These are phyloP conservation scores for Heritiera fomes DNA, from an alignment of 345 rosid species.

Conservation along the genomic window DNA sequence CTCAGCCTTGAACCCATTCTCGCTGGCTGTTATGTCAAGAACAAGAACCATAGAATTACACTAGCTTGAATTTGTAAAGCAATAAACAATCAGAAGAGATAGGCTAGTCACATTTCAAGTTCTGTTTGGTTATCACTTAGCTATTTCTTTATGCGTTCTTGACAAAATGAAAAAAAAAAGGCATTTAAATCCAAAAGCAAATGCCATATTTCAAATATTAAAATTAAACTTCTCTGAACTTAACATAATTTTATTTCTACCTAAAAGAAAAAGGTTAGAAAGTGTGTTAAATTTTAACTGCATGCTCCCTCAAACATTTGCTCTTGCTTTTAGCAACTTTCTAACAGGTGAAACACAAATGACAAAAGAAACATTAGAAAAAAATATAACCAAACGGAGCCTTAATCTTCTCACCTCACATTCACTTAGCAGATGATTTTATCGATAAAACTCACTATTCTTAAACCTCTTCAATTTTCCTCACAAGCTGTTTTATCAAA, in stretches of 20 bases:
- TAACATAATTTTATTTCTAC: too few relatives aligned
- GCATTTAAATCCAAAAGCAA: too few relatives aligned
- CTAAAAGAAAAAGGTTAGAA: too few relatives aligned
- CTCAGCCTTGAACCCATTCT: constrained; percentile 43
- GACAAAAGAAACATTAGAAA: not conserved
- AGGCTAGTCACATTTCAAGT: too few relatives aligned
- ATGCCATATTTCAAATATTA: too few relatives aligned
- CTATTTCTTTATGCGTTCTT: not conserved
- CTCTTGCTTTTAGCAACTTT: too few relatives aligned
- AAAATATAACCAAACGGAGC: not conserved
- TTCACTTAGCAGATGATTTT: not conserved
- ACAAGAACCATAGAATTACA: not conserved
- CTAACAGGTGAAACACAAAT: not conserved
- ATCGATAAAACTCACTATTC: not conserved
- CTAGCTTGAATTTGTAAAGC: not conserved
- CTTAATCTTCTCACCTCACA: not conserved
- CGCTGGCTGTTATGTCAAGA: constrained; percentile 34
- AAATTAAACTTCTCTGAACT: too few relatives aligned
- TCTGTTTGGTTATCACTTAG: too few relatives aligned
- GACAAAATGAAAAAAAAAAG: too few relatives aligned
- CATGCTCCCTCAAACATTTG: not conserved
- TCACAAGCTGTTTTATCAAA: not conserved
- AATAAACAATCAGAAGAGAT: not conserved
- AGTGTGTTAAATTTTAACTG: not conserved
- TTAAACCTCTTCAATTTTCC: not conserved